Evolutionary conservation across 164 flowering plant species (phyloP).

Genomic region (Akebia trifoliata): DNA sequence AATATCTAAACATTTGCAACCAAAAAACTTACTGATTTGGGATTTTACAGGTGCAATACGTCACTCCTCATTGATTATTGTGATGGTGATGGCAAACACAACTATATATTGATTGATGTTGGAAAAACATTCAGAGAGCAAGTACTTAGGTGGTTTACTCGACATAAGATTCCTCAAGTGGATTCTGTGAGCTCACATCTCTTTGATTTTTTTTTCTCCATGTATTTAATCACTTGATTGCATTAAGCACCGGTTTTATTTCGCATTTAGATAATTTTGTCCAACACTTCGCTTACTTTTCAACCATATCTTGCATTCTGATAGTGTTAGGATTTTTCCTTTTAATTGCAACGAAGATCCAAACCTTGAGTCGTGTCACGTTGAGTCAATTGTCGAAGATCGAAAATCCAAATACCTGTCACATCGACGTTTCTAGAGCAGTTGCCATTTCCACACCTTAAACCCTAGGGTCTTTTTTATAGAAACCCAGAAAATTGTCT

Average conservation of each 20-base stretch:
- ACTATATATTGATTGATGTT: constrained; percentile 78
- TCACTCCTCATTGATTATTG: constrained; percentile 85
- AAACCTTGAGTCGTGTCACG: too few species aligned
- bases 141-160: constrained; percentile 90
- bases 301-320: too few species aligned
- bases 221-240: background rate
- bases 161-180: constrained; percentile 70
- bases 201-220: too few species aligned
- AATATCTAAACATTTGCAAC: background rate
- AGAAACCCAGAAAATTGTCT: too few species aligned
- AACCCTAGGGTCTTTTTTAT: too few species aligned
- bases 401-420: too few species aligned
- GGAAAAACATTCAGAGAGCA: constrained; percentile 95
- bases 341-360: too few species aligned
- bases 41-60: constrained; percentile 78
- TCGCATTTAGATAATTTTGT: background rate
- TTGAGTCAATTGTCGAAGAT: too few species aligned
- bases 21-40: constrained; percentile 5
- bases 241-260: background rate
- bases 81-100: constrained; percentile 46
- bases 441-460: too few species aligned
- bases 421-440: too few species aligned
- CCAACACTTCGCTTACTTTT: too few species aligned
- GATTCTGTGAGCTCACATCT: constrained; percentile 59
- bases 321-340: too few species aligned